Evolutionary conservation across 164 flowering plant genomes (phyloP).

Genomic region (Taxillus chinensis): DNA sequence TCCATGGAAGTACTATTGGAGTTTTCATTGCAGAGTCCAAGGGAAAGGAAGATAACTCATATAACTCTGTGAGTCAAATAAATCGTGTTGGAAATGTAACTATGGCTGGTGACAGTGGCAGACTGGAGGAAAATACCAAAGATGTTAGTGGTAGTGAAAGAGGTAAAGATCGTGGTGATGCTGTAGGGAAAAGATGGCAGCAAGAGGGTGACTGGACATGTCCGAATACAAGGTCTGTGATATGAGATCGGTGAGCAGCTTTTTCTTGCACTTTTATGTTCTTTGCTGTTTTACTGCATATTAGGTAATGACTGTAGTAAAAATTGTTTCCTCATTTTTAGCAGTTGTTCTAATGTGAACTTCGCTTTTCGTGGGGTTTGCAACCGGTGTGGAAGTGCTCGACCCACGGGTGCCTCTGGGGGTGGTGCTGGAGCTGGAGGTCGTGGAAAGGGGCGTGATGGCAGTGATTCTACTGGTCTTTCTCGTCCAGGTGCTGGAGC

Average conservation of each 20-base stretch:
- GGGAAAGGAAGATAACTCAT: slow-evolving; percentile 44
- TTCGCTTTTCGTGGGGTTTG: slow-evolving; percentile 98
- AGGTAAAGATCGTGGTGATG: slow-evolving; percentile 75
- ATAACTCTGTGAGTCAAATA: slow-evolving; percentile 15
- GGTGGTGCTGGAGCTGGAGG: slow-evolving; percentile 57
- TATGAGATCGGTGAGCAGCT: slow-evolving; percentile 99
- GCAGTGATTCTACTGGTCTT: slow-evolving; percentile 36
- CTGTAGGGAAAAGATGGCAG: slow-evolving; percentile 77
- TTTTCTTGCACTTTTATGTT: slow-evolving; percentile 45
- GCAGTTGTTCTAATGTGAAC: slow-evolving; percentile 94
- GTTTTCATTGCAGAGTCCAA: slow-evolving; percentile 85
- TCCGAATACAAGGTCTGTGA: slow-evolving; percentile 99
- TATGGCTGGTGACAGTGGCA: slow-evolving; percentile 28
- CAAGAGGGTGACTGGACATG: slow-evolving; percentile 98
- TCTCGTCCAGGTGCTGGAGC: slow-evolving; percentile 20
- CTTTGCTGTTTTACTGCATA: background rate
- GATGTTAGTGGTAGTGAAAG: slow-evolving; percentile 59
- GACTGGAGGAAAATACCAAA: slow-evolving; percentile 30
- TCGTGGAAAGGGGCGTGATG: slow-evolving; percentile 56
- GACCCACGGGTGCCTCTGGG: slow-evolving; percentile 78
- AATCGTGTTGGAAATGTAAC: slow-evolving; percentile 26
- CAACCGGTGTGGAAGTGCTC: slow-evolving; percentile 96
- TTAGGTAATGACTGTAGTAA: background rate
- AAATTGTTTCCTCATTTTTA: slow-evolving; percentile 17
- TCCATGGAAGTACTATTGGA: slow-evolving; percentile 79